Conservation (phyloP, 805 yeast genomes). For the Clavispora fructus region DNA sequence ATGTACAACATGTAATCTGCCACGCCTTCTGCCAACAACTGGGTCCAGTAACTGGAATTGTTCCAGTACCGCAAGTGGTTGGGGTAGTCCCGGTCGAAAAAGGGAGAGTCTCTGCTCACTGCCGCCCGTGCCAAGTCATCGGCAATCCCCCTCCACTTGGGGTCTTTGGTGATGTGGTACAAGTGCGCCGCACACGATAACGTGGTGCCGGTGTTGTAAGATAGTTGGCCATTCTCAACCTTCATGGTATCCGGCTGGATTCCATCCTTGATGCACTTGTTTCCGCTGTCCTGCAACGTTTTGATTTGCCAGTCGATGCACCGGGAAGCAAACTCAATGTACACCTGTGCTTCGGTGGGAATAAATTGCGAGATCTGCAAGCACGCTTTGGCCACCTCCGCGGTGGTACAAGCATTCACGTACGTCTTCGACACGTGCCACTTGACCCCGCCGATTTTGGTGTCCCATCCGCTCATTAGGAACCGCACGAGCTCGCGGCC, state of each 20-base stretch:
- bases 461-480: slow-evolving; percentile 60
- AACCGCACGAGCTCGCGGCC: slow-evolving; percentile 57
- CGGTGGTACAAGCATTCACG: slow-evolving; percentile 61
- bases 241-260: slow-evolving; percentile 40
- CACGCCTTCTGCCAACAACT: slow-evolving; percentile 59
- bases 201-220: slow-evolving; percentile 66
- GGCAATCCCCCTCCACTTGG: slow-evolving; percentile 45
- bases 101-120: slow-evolving; percentile 48
- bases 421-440: slow-evolving; percentile 64
- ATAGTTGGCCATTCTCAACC: slow-evolving; percentile 52
- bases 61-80: slow-evolving; percentile 55
- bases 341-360: slow-evolving; percentile 41
- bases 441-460: slow-evolving; percentile 54
- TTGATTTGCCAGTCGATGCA: slow-evolving; percentile 56
- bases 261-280: slow-evolving; percentile 59
- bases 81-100: slow-evolving; percentile 62
- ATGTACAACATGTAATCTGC: slow-evolving; percentile 57
- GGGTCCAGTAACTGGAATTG: slow-evolving; percentile 59
- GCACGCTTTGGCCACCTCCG: slow-evolving; percentile 61
- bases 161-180: slow-evolving; percentile 46
- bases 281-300: slow-evolving; percentile 47
- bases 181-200: slow-evolving; percentile 49
- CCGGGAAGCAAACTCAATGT: slow-evolving; percentile 53
- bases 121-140: slow-evolving; percentile 53
- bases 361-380: slow-evolving; percentile 51